These are phyloP conservation scores for Ustilago bromivora DNA, from an alignment of 1,284 basidiomycete species.

Conservation along the genomic window DNA sequence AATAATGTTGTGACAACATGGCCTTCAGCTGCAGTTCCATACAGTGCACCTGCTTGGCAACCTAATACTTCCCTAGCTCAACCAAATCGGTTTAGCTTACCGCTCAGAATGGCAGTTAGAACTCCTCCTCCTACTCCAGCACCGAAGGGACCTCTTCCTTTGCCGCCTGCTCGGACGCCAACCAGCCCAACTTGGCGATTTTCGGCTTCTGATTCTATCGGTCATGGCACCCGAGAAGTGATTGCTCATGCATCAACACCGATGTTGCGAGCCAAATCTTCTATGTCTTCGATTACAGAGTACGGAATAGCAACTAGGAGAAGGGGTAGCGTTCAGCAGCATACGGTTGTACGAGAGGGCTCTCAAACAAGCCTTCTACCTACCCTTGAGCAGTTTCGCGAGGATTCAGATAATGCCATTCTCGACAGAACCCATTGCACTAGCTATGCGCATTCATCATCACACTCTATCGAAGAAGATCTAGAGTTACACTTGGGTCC, in stretches of 20 bases:
- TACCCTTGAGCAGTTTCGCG: too few relatives aligned
- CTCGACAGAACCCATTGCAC: background rate
- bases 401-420: background rate
- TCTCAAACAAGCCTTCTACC: background rate
- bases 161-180: slow-evolving; percentile 7
- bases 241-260: background rate
- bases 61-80: background rate
- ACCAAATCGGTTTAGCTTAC: background rate
- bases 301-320: background rate
- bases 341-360: background rate
- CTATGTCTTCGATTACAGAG: background rate
- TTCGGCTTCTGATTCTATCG: background rate
- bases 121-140: slow-evolving; percentile 22
- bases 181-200: background rate
- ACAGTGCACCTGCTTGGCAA: slow-evolving; percentile 3
- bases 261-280: background rate
- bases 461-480: background rate
- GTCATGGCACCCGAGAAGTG: background rate
- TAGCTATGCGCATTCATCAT: background rate
- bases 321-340: background rate
- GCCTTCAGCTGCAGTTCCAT: slow-evolving; percentile 5
- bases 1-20: background rate
- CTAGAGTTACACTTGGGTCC: slow-evolving; percentile 12
- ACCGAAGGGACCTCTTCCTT: slow-evolving; percentile 19
- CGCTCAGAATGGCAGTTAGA: background rate